Percentiles rank a stretch among this genome's conserved stretches.
Conservation (phyloP, 1,284 basidiomycete genomes). For the Trichosporon sp. region DNA sequence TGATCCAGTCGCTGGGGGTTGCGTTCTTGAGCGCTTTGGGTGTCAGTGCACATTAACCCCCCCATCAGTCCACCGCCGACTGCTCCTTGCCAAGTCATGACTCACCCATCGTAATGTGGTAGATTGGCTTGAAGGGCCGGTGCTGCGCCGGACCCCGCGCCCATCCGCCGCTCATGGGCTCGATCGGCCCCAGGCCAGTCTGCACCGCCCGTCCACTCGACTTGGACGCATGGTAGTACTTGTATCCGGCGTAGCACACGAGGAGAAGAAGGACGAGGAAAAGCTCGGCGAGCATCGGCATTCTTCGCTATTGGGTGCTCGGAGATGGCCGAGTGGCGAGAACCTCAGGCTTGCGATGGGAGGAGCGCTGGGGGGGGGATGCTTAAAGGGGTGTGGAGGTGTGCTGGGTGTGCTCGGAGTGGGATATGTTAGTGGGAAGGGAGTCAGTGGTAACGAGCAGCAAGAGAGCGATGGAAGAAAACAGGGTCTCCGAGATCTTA, state of each 20-base stretch:
- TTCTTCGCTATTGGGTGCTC: neutral
- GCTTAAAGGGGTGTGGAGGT: neutral
- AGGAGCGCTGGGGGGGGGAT: no score
- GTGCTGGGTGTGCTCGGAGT: neutral
- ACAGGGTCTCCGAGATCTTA: neutral
- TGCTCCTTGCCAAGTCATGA: no score
- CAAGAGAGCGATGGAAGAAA: no score
- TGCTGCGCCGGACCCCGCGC: slow-evolving; percentile 19
- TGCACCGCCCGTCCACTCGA: neutral
- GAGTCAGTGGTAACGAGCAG: neutral
- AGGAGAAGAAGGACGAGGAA: neutral
- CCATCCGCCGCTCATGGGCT: neutral
- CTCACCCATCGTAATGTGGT: slow-evolving; percentile 32
- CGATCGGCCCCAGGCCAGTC: neutral
- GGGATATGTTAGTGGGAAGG: neutral
- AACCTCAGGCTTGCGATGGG: neutral
- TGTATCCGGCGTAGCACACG: neutral
- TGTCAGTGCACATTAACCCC: no score
- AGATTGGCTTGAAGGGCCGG: slow-evolving; percentile 32
- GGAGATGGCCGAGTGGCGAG: slow-evolving; percentile 1
- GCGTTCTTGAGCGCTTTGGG: slow-evolving; percentile 23
- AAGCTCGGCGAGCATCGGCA: slow-evolving; percentile 11
- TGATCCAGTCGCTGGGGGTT: slow-evolving; percentile 26
- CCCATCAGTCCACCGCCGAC: no score
- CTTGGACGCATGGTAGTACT: neutral